Evolutionary conservation across 306 rosid genomes (phyloP).

Genomic region (Cucurbita ficifolia): DNA sequence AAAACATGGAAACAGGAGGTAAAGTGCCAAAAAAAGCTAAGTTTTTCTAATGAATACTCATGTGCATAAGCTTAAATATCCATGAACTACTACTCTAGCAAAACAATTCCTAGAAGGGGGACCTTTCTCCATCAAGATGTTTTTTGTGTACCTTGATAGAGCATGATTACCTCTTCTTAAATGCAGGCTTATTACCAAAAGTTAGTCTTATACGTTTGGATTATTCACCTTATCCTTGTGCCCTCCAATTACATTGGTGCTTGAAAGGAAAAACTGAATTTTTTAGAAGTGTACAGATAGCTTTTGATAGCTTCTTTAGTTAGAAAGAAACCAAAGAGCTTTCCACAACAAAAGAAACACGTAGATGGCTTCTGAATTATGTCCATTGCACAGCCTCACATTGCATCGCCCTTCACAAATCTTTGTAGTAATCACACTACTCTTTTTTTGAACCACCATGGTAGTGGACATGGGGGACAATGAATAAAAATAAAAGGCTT

Average conservation of each 20-base stretch:
- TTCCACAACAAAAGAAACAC: no score
- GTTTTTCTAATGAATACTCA: neutral
- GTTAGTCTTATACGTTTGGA: neutral
- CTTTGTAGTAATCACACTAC: no score
- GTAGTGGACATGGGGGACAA: no score
- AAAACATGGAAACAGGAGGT: neutral
- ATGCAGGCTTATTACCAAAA: neutral
- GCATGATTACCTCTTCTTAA: neutral
- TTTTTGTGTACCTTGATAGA: neutral
- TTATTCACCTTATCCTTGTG: neutral
- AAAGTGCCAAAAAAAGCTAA: neutral
- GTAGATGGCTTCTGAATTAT: no score
- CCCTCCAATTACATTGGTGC: neutral
- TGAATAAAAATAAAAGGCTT: no score
- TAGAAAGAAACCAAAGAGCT: neutral
- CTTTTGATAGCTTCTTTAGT: neutral
- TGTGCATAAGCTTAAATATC: neutral
- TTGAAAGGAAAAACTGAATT: neutral
- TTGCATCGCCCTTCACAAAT: no score
- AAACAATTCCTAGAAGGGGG: neutral
- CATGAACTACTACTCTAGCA: neutral
- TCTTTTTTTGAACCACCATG: no score
- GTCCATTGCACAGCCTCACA: no score
- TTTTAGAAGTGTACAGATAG: neutral
- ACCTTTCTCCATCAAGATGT: neutral